Evolutionary conservation across 2,329 filamentous ascomycete genomes (phyloP).

Genomic region (Metarhizium anisopliae): DNA sequence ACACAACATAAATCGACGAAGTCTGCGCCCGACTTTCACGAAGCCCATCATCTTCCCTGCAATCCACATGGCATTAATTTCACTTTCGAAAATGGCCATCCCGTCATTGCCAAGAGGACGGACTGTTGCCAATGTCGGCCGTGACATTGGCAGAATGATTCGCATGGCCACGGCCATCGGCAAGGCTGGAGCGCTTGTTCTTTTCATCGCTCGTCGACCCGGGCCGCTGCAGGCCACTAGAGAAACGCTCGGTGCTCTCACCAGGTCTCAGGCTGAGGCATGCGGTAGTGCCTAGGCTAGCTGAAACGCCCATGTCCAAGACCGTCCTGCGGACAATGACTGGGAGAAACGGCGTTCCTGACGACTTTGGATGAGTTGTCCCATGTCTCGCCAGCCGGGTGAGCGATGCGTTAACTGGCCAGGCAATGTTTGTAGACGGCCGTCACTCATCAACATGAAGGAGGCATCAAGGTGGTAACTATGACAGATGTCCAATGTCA

Average conservation of each 20-base stretch:
- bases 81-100: too few species aligned
- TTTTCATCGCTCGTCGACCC: slow-evolving; percentile 20
- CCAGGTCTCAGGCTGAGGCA: slow-evolving; percentile 26
- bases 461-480: neutral
- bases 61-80: too few species aligned
- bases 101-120: too few species aligned
- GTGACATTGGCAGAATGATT: too few species aligned
- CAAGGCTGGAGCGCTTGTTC: too few species aligned
- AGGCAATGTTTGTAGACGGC: slow-evolving; percentile 23
- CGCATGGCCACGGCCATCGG: too few species aligned
- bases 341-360: too few species aligned
- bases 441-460: slow-evolving; percentile 22
- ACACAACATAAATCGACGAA: too few species aligned
- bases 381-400: slow-evolving; percentile 22
- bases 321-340: slow-evolving; percentile 19
- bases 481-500: too few species aligned
- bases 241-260: slow-evolving; percentile 17
- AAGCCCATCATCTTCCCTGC: too few species aligned
- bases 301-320: slow-evolving; percentile 18
- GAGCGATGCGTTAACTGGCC: slow-evolving; percentile 22
- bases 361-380: slow-evolving; percentile 20
- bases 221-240: slow-evolving; percentile 14
- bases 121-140: too few species aligned
- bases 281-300: slow-evolving; percentile 22
- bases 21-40: too few species aligned